Evolutionary conservation across 2,329 filamentous ascomycete species (phyloP).

Genomic region (Botrytis pseudocinerea): DNA sequence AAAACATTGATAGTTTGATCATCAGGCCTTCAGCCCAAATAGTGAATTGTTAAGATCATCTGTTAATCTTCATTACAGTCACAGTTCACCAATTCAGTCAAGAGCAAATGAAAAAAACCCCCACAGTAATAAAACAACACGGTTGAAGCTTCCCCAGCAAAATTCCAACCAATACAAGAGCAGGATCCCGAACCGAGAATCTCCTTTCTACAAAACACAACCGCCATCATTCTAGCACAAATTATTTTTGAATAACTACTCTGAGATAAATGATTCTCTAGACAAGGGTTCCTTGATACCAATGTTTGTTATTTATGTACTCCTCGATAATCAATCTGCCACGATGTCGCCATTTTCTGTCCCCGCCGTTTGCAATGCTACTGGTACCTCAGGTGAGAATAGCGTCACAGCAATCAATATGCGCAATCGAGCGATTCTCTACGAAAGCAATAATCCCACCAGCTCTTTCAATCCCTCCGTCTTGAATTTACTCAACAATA

Average conservation of each 20-base stretch:
- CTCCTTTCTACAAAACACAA: conserved; percentile 5
- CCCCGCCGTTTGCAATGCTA: background rate
- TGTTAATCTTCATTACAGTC: no score
- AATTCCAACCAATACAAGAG: background rate
- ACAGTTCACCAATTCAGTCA: no score
- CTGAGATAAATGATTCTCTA: background rate
- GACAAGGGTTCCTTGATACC: background rate
- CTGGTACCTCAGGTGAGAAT: background rate
- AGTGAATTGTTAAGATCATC: background rate
- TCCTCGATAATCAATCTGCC: background rate
- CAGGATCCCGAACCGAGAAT: background rate
- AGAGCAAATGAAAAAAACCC: no score
- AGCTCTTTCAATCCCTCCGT: background rate
- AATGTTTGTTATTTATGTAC: background rate
- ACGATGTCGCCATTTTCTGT: background rate
- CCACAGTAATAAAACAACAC: background rate
- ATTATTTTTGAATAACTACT: background rate
- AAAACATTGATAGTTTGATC: background rate
- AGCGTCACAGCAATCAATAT: conserved; percentile 1
- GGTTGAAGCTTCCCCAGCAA: background rate
- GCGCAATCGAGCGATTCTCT: background rate
- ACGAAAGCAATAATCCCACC: background rate
- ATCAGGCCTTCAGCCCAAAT: background rate
- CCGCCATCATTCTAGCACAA: background rate
- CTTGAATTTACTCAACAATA: background rate